A percentile compares a stretch with the other conserved stretches of the same genome.
These are phyloP conservation scores for Kodamaea suecica DNA, from an alignment of 1,139 yeast genomes.

Conservation along the genomic window DNA sequence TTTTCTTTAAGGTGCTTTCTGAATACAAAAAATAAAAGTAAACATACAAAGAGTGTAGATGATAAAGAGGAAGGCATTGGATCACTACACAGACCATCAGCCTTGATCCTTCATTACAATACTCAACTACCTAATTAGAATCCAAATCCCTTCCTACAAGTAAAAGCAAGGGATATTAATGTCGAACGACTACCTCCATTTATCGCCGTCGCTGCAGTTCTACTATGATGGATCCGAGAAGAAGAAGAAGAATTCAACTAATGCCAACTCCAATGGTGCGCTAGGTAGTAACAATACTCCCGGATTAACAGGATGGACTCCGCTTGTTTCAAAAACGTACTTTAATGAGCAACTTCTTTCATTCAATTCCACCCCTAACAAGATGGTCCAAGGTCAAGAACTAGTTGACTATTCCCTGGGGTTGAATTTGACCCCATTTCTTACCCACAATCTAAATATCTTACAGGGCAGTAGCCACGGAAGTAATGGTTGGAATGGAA, in stretches of 20 bases:
- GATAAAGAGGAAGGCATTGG: no score
- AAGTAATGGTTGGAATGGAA: constrained; percentile 2
- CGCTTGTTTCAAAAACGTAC: constrained; percentile 39
- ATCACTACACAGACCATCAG: no score
- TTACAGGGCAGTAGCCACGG: no score
- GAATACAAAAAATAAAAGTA: no score
- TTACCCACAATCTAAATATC: constrained; percentile 33
- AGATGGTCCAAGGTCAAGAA: constrained; percentile 13
- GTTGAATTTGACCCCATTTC: constrained; percentile 44
- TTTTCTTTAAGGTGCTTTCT: no score
- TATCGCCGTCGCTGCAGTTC: constrained; percentile 36
- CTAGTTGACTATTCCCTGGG: constrained; percentile 36
- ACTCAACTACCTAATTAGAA: no score
- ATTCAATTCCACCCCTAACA: constrained; percentile 38
- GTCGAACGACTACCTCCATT: constrained; percentile 34
- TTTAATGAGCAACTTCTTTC: constrained; percentile 36
- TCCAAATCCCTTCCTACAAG: no score
- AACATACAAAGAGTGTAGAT: no score
- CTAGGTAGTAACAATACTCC: not conserved
- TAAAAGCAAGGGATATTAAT: constrained; percentile 20
- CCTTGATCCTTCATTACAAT: no score
- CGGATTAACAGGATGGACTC: constrained; percentile 42
- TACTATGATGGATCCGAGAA: constrained; percentile 19
- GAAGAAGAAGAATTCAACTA: constrained; percentile 3
- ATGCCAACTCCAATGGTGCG: constrained; percentile 2